Conservation (phyloP, 352 stramenopile species). For the Phytophthora lateralis region DNA sequence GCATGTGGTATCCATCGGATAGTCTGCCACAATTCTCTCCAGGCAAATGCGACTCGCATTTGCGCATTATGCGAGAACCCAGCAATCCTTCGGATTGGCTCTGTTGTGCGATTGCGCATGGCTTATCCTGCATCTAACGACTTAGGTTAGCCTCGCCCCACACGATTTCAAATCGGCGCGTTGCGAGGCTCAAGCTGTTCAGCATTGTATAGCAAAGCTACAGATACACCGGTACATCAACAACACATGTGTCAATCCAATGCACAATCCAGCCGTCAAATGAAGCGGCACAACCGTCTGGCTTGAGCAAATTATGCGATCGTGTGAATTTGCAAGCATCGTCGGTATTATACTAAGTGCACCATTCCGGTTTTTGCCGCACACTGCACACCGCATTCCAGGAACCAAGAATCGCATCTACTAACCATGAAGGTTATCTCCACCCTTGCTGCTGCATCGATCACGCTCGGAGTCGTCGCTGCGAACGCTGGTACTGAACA, state of each 20-base stretch:
- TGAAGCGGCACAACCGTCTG: background rate
- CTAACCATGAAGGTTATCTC: conserved; percentile 18
- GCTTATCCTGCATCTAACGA: conserved; percentile 3
- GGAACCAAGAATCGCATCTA: background rate
- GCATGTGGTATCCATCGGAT: too few species aligned
- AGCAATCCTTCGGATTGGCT: background rate
- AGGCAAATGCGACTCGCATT: too few species aligned
- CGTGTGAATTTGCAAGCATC: background rate
- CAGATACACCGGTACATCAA: background rate
- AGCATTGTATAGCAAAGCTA: background rate
- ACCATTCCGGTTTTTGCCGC: conserved; percentile 17
- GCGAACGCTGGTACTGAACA: conserved; percentile 2
- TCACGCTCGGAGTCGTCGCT: conserved; percentile 9
- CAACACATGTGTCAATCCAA: conserved; percentile 1
- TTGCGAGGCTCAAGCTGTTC: background rate
- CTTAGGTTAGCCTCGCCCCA: conserved; percentile 1
- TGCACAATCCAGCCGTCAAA: background rate
- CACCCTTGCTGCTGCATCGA: conserved; percentile 9
- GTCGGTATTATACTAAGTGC: too few species aligned
- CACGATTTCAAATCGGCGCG: conserved; percentile 21
- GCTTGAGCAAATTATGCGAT: background rate
- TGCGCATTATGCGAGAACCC: too few species aligned
- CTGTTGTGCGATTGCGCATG: conserved; percentile 15
- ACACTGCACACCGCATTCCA: conserved; percentile 20
- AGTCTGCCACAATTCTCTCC: background rate